A percentile compares a stretch with the other conserved stretches of the same genome.
These are phyloP conservation scores for Hanseniaspora lindneri DNA, from an alignment of 805 yeast genomes.

Conservation along the genomic window DNA sequence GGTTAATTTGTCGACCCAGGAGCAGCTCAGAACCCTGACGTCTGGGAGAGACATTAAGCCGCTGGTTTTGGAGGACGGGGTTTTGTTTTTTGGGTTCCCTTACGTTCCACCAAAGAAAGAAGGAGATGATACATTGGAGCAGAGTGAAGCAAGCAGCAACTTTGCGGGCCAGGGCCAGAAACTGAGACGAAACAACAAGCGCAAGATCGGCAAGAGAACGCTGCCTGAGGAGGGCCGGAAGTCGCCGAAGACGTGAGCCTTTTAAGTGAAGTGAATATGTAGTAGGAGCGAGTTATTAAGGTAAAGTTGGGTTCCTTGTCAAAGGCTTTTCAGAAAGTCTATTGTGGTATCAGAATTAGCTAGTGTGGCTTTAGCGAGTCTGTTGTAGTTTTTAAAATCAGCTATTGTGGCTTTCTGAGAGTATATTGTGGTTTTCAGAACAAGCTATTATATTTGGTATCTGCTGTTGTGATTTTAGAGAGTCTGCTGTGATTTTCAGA, in stretches of 20 bases:
- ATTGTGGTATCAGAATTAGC: no score
- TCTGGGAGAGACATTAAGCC: slow-evolving; percentile 48
- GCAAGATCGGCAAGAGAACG: slow-evolving; percentile 54
- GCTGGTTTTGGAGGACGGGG: slow-evolving; percentile 65
- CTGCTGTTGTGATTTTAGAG: no score
- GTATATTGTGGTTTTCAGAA: no score
- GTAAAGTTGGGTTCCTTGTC: no score
- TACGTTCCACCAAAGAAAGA: slow-evolving; percentile 35
- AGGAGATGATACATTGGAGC: slow-evolving; percentile 21
- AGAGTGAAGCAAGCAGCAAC: slow-evolving; percentile 18
- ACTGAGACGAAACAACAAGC: slow-evolving; percentile 55
- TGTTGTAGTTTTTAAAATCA: no score
- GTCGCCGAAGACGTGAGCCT: slow-evolving; percentile 2
- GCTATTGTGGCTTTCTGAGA: no score
- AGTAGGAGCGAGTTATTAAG: no score
- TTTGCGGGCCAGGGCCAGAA: slow-evolving; percentile 67
- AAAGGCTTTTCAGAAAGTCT: no score
- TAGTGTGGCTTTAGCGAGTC: no score
- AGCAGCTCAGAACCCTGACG: neutral
- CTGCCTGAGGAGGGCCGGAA: slow-evolving; percentile 32
- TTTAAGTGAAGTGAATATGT: no score
- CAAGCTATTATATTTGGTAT: no score
- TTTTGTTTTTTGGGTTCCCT: slow-evolving; percentile 89
- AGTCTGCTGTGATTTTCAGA: no score
- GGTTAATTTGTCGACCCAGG: neutral